Percentiles rank a stretch among this genome's conserved stretches.
Conservation (phyloP, 2,329 filamentous ascomycete species). For the Stagonosporopsis rhizophila region DNA sequence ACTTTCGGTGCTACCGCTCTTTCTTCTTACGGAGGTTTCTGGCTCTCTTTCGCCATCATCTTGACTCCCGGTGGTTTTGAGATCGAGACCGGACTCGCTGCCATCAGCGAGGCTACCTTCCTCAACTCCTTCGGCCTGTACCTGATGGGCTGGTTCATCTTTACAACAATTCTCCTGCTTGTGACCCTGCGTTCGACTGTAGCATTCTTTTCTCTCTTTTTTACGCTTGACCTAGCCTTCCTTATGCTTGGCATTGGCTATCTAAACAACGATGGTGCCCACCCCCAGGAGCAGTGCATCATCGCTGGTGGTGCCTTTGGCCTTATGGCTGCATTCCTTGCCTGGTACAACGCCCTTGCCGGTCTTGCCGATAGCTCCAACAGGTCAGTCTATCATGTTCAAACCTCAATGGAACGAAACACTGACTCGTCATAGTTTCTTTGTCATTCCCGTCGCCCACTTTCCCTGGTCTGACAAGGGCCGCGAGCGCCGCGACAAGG, state of each 20-base stretch:
- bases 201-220: constrained; percentile 65
- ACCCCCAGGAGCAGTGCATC: constrained; percentile 55
- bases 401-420: no score
- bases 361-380: constrained; percentile 63
- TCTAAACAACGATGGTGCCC: constrained; percentile 54
- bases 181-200: constrained; percentile 65
- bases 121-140: constrained; percentile 64
- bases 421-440: constrained; percentile 69
- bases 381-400: constrained; percentile 44
- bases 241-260: constrained; percentile 63
- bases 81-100: constrained; percentile 55
- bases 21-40: constrained; percentile 68
- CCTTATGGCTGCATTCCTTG: constrained; percentile 60
- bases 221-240: constrained; percentile 65
- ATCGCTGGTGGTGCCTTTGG: constrained; percentile 61
- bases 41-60: constrained; percentile 67
- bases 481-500: constrained; percentile 47
- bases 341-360: constrained; percentile 63
- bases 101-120: constrained; percentile 48
- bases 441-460: constrained; percentile 89
- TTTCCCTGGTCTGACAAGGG: constrained; percentile 81
- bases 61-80: constrained; percentile 60
- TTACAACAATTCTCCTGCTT: constrained; percentile 63
- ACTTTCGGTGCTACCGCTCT: constrained; percentile 69
- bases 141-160: constrained; percentile 66